These are phyloP conservation scores for Marvania coccoides DNA, from an alignment of 139 green algal species.

Conservation along the genomic window DNA sequence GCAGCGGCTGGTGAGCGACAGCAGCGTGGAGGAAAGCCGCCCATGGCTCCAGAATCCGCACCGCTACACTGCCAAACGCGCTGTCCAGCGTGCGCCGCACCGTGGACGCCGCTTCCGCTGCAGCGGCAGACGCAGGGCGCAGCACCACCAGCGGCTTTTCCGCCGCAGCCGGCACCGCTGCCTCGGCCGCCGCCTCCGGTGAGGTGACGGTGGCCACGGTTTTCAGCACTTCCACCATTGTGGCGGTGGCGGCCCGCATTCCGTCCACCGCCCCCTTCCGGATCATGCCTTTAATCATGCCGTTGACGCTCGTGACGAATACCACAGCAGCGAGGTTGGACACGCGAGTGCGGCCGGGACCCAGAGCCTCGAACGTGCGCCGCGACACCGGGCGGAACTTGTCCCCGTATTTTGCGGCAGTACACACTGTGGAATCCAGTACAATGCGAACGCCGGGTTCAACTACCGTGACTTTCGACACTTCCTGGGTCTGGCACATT, in stretches of 20 bases:
- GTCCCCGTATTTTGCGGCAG: conserved; percentile 42
- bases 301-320: conserved; percentile 31
- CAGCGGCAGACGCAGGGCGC: too few relatives aligned
- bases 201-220: neutral
- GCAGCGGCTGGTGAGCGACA: neutral
- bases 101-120: too few relatives aligned
- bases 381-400: conserved; percentile 24
- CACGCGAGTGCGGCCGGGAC: neutral
- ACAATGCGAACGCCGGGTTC: conserved; percentile 8
- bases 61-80: neutral
- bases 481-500: conserved; percentile 36
- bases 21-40: conserved; percentile 10
- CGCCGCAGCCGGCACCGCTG: neutral
- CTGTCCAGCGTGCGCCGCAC: neutral
- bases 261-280: conserved; percentile 23
- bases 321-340: conserved; percentile 13
- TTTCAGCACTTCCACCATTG: neutral
- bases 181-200: neutral
- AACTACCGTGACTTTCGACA: conserved; percentile 13
- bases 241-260: conserved; percentile 6
- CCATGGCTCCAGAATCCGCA: conserved; percentile 15
- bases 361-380: neutral
- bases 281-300: conserved; percentile 30
- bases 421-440: conserved; percentile 28
- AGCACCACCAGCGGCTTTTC: neutral